phyloP scores from a whole-genome alignment of 2,329 filamentous ascomycete genomes.

The Alternaria conjuncta region DNA sequence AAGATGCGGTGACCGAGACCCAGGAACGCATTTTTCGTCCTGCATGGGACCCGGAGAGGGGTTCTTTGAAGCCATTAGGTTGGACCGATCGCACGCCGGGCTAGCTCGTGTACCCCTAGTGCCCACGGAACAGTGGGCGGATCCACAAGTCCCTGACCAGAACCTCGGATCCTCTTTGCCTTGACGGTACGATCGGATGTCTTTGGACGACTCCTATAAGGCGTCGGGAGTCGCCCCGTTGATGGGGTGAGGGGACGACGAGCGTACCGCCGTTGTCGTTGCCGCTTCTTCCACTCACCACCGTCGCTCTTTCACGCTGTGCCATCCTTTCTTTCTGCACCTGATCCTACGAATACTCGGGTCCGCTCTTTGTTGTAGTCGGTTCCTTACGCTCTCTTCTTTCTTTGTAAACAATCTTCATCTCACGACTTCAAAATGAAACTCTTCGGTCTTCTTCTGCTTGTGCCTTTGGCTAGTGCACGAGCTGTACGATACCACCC shows the following conservation, averaged over 20 bases:
- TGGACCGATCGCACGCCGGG: background rate
- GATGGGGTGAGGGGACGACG: background rate
- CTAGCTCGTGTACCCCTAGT: background rate
- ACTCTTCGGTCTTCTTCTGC: constrained; percentile 3
- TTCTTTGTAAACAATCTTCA: background rate
- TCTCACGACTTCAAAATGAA: constrained; percentile 10
- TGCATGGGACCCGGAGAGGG: background rate
- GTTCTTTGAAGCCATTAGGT: background rate
- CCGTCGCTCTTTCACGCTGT: constrained; percentile 1
- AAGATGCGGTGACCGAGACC: background rate
- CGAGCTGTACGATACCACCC: constrained; percentile 5
- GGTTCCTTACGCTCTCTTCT: background rate
- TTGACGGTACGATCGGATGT: background rate
- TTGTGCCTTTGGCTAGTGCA: constrained; percentile 18
- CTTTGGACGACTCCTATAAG: constrained; percentile 3
- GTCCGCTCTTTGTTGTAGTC: background rate
- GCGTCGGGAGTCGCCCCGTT: background rate
- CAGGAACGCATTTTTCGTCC: background rate
- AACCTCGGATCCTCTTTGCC: background rate
- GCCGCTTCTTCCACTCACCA: background rate
- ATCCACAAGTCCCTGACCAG: background rate
- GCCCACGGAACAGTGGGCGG: background rate
- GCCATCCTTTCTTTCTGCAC: background rate
- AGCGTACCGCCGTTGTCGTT: background rate
- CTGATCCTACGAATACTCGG: background rate